Evolutionary conservation across 345 rosid genomes (phyloP).

Genomic region (Odontarrhena argentea): DNA sequence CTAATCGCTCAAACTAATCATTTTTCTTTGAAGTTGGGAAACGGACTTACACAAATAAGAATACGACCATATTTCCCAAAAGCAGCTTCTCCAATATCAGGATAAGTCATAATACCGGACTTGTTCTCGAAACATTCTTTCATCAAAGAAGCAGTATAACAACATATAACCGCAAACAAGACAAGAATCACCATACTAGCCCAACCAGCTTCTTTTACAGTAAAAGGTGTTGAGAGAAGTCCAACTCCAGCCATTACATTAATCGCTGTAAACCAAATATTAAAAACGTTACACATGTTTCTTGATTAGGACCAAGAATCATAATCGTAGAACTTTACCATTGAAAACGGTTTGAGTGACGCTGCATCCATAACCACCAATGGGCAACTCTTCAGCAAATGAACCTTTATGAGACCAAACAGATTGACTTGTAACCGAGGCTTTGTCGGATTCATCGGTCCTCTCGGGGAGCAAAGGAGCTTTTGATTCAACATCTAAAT

Average conservation of each 20-base stretch:
- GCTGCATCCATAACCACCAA: conserved; percentile 70
- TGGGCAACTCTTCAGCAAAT: conserved; percentile 63
- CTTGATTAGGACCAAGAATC: neutral
- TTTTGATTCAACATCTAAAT: conserved; percentile 53
- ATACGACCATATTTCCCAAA: conserved; percentile 91
- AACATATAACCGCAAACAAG: conserved; percentile 63
- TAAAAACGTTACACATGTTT: neutral
- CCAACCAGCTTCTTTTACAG: conserved; percentile 86
- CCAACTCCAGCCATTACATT: conserved; percentile 97
- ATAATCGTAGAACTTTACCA: conserved; percentile 44
- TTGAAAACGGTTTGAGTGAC: conserved; percentile 85
- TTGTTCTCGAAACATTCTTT: conserved; percentile 76
- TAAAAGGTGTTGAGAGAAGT: conserved; percentile 78
- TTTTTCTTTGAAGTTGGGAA: neutral
- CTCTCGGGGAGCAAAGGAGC: conserved; percentile 59
- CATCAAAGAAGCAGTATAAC: conserved; percentile 89
- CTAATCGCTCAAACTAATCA: neutral
- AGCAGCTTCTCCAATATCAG: conserved; percentile 95
- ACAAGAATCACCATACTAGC: conserved; percentile 61
- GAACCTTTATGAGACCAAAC: conserved; percentile 65
- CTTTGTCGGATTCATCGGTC: conserved; percentile 47
- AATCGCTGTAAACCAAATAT: conserved; percentile 49
- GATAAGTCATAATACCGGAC: conserved; percentile 70
- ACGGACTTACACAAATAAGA: conserved; percentile 64
- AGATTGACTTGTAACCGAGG: conserved; percentile 57